Conservation (phyloP, 345 rosid genomes). For the Barbarea vulgaris region DNA sequence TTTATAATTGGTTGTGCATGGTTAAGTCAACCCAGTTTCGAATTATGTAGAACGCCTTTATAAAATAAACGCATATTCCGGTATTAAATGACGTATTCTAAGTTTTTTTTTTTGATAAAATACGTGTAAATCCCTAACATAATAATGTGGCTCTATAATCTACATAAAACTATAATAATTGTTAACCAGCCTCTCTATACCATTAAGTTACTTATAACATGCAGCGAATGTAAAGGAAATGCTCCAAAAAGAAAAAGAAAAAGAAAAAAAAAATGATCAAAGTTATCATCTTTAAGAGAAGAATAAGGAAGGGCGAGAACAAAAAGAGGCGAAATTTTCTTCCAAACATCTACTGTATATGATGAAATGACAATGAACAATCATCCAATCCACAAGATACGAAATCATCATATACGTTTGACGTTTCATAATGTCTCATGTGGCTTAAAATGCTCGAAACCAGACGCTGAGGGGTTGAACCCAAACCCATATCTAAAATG, state of each 20-base stretch:
- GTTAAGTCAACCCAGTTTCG: slow-evolving; percentile 33
- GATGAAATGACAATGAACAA: too few species aligned
- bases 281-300: background rate
- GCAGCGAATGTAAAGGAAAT: background rate
- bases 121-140: slow-evolving; percentile 6
- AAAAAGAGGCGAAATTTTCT: background rate
- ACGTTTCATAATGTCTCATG: background rate
- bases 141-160: background rate
- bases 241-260: background rate
- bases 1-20: slow-evolving; percentile 13
- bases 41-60: slow-evolving; percentile 34
- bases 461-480: slow-evolving; percentile 7
- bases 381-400: background rate
- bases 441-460: background rate
- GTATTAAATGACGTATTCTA: slow-evolving; percentile 14
- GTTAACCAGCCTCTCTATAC: background rate
- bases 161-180: background rate
- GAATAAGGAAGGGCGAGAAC: background rate
- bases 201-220: background rate
- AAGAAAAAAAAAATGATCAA: background rate
- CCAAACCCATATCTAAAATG: background rate
- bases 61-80: slow-evolving; percentile 22
- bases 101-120: background rate
- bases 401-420: background rate
- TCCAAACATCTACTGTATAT: too few species aligned